phyloP scores from a whole-genome alignment of 805 yeast species.

The Kodamaea fukazawae region DNA sequence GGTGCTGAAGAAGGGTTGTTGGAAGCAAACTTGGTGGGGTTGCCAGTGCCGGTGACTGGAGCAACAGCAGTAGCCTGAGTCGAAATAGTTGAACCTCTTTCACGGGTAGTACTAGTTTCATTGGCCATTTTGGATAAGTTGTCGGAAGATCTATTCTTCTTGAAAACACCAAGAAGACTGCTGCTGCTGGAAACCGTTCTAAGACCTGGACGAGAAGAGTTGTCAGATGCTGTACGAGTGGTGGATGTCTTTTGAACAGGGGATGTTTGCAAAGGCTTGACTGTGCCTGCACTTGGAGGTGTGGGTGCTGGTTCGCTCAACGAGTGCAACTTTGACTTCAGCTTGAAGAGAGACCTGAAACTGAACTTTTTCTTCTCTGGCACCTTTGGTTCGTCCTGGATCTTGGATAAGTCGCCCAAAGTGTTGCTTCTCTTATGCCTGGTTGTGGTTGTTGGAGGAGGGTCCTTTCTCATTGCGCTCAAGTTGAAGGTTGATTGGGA shows the following conservation, averaged over 20 bases:
- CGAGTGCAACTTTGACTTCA: conserved; percentile 32
- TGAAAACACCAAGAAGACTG: conserved; percentile 20
- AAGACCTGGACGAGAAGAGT: too few relatives aligned
- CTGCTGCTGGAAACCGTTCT: conserved; percentile 5
- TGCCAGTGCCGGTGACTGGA: too few relatives aligned
- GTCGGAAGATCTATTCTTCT: conserved; percentile 16
- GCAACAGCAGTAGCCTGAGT: too few relatives aligned
- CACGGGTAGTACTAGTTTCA: too few relatives aligned
- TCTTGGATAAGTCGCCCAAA: conserved; percentile 10
- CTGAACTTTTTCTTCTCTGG: conserved; percentile 34
- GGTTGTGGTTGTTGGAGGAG: conserved; percentile 2
- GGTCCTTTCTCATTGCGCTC: neutral
- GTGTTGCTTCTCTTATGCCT: conserved; percentile 12
- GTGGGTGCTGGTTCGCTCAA: conserved; percentile 17
- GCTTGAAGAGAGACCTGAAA: conserved; percentile 37
- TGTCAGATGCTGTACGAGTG: too few relatives aligned
- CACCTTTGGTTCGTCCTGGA: conserved; percentile 6
- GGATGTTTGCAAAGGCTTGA: too few relatives aligned
- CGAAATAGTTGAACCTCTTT: too few relatives aligned
- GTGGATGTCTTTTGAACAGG: too few relatives aligned
- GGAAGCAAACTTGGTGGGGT: too few relatives aligned
- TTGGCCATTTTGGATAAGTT: conserved; percentile 1
- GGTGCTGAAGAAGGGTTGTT: too few relatives aligned
- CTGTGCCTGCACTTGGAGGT: too few relatives aligned
- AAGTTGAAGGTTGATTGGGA: conserved; percentile 5